phyloP scores from a whole-genome alignment of 2,329 filamentous ascomycete genomes.

The Helotiales sp. region DNA sequence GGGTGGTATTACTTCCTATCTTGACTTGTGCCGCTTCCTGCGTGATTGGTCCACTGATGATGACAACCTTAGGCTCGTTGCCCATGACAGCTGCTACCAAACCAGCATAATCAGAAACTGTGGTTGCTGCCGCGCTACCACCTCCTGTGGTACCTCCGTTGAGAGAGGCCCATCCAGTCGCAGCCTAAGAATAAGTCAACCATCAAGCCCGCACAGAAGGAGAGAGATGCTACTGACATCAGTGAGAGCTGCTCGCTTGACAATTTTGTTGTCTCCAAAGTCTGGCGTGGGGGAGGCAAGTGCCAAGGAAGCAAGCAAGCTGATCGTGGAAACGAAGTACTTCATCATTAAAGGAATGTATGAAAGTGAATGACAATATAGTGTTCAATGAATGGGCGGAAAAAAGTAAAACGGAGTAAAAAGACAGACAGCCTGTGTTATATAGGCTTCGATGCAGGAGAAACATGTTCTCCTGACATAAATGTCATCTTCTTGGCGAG shows the following conservation, averaged over 20 bases:
- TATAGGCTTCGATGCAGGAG: not conserved
- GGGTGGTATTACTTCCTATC: constrained; percentile 56
- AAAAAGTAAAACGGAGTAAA: not conserved
- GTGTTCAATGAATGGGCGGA: not conserved
- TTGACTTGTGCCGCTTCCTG: constrained; percentile 49
- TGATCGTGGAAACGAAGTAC: not conserved
- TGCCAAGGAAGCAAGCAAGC: not conserved
- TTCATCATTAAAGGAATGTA: not conserved
- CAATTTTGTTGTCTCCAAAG: not conserved
- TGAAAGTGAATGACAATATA: not conserved
- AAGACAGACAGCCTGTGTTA: not conserved
- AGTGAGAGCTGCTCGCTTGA: not conserved
- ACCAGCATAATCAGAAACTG: constrained; percentile 56
- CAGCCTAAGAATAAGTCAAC: not conserved
- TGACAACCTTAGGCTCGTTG: constrained; percentile 51
- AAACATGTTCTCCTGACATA: not conserved
- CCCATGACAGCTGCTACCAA: constrained; percentile 56
- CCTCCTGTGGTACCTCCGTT: constrained; percentile 43
- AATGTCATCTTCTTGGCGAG: not conserved
- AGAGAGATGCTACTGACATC: not conserved
- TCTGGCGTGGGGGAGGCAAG: not conserved
- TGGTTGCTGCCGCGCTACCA: constrained; percentile 58
- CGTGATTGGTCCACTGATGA: constrained; percentile 53
- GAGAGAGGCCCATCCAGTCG: constrained; percentile 18
- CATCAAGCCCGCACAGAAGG: no score